Evolutionary conservation across 805 yeast genomes (phyloP), one percentile per base, ranked within the genome.

Genomic region (Wickerhamiella allomyrinae): DNA sequence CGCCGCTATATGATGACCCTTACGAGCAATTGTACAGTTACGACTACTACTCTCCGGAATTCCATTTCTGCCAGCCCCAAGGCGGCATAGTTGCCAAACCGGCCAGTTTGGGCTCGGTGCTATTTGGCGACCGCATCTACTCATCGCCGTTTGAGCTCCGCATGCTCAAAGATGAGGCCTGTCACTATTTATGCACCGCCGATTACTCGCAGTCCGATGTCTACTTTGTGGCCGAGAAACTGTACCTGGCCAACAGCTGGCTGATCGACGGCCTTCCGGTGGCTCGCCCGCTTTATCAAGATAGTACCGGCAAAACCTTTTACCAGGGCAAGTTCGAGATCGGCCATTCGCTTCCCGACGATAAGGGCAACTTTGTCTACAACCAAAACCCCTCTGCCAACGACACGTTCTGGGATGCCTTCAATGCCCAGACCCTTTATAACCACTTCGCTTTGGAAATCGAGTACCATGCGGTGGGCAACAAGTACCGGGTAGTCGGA

Each of bases 41-140:
- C 50, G 65, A 70, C 56, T 63, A 89, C 62, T 91, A 91, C 62
- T 79, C 78, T 62, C 77, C 78, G 25, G 75, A 76, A 49, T 79
- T 91, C 56, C 84, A 80, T 55, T 84, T 87, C 61, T 91, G 98
- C 62, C 58, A 60, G 44, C 97, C 97, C 1, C 59, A 63, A 43
- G 75, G 64, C 21, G 85, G 83, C 1, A 75, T 58, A 23, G 39
- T 53, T 43, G 79, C 79, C 53, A 94, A 85, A 58, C 76, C 83
- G 49, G 97, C 86, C 62, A 79, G 93, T 9, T 69, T 91, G 41
- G 98, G 98, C 7, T 79, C 96, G 2, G 79, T 91, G 50, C 71
- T 91, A 45, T 86, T 91, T 59, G 98, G 98, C 49, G 98, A 91
- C 62, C 71, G 98, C 58, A 86, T 91, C 49, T 86, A 82, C 68